Percentiles rank a stretch among this genome's conserved stretches.
Conservation (phyloP, 768 basidiomycete species). For the Lactarius vividus region DNA sequence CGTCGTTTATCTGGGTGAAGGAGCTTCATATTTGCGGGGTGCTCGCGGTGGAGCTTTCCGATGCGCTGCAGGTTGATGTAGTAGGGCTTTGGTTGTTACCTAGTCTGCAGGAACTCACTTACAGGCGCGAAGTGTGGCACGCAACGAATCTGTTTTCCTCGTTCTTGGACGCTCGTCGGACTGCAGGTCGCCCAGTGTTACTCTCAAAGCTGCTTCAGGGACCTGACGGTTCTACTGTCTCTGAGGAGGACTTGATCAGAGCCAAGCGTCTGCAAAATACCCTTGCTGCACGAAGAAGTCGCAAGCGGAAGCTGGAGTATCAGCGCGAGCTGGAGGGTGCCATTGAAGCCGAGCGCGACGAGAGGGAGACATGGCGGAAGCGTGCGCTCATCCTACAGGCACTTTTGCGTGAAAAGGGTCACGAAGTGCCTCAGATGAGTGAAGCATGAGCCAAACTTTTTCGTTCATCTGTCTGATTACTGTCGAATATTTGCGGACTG, state of each 20-base stretch:
- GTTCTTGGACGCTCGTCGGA: no score
- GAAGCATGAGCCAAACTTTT: constrained; percentile 29
- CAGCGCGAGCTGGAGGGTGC: constrained; percentile 60
- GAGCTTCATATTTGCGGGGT: no score
- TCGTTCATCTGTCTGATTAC: neutral
- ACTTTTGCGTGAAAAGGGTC: constrained; percentile 54
- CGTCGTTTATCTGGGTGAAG: no score
- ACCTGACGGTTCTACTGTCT: constrained; percentile 46
- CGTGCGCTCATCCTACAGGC: constrained; percentile 49
- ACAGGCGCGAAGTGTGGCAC: no score
- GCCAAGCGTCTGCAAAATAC: constrained; percentile 83
- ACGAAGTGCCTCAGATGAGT: constrained; percentile 52
- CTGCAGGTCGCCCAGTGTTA: no score
- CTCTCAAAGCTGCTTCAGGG: constrained; percentile 27
- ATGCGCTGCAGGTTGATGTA: no score
- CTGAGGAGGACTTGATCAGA: constrained; percentile 67
- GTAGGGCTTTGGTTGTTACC: no score
- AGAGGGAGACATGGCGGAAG: constrained; percentile 63
- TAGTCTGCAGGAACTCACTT: no score
- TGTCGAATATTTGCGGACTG: constrained; percentile 6
- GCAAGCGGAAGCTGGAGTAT: constrained; percentile 71
- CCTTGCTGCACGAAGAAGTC: constrained; percentile 75
- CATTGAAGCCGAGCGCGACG: constrained; percentile 50
- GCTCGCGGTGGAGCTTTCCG: no score
- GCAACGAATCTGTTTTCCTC: no score